A percentile compares a stretch with the other conserved stretches of the same genome.
phyloP scores from a whole-genome alignment of 345 rosid genomes.

The Eucalyptus tenuipes region DNA sequence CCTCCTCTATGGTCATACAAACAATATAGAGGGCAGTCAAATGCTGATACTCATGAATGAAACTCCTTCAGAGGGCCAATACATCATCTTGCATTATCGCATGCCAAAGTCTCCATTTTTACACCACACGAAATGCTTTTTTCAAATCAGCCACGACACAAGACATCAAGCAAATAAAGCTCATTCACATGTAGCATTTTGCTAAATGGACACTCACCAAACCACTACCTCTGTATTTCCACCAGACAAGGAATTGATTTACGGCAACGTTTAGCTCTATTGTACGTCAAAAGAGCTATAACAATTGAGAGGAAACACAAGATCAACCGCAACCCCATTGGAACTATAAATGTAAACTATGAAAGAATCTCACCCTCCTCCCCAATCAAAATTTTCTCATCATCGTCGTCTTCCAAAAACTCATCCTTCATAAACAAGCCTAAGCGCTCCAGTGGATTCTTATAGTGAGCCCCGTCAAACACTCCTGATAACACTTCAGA shows the following conservation, averaged over 20 bases:
- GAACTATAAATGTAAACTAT: background rate
- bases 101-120: background rate
- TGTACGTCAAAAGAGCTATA: background rate
- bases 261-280: background rate
- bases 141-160: background rate
- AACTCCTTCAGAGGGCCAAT: background rate
- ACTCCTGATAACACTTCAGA: background rate
- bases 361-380: conserved; percentile 80
- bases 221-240: background rate
- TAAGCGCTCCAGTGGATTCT: conserved; percentile 31
- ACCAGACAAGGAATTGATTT: background rate
- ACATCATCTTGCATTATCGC: background rate
- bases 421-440: conserved; percentile 58
- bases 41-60: background rate
- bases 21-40: background rate
- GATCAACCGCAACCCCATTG: background rate
- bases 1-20: background rate
- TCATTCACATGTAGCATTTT: background rate
- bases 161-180: background rate
- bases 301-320: background rate
- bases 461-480: background rate
- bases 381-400: conserved; percentile 13
- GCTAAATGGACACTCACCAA: background rate
- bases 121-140: background rate
- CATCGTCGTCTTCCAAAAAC: conserved; percentile 16